Conservation (phyloP, 2,329 filamentous ascomycete genomes). For the Metarhizium humberi region DNA sequence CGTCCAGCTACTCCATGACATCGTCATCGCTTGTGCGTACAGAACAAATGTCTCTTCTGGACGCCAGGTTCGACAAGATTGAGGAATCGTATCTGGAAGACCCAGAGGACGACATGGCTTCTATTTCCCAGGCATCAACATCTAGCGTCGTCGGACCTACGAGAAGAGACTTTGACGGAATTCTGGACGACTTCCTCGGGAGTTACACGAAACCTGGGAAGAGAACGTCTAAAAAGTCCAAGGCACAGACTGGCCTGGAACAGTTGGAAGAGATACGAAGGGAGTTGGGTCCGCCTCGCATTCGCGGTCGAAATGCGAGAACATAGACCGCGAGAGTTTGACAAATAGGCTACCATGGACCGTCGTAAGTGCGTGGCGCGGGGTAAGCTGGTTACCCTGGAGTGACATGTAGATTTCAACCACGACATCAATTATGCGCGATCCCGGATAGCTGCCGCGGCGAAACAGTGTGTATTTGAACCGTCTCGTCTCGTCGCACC, state of each 20-base stretch:
- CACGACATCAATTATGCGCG: too few relatives aligned
- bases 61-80: conserved; percentile 84
- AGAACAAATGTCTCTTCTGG: conserved; percentile 75
- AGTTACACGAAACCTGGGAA: conserved; percentile 64
- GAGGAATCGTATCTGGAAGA: conserved; percentile 63
- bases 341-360: too few relatives aligned
- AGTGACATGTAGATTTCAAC: too few relatives aligned
- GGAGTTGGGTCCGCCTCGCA: conserved; percentile 66
- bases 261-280: conserved; percentile 85
- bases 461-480: too few relatives aligned
- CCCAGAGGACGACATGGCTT: conserved; percentile 40
- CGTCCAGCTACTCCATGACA: conserved; percentile 84
- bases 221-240: conserved; percentile 69
- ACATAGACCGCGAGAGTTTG: background rate
- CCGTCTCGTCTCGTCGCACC: too few relatives aligned
- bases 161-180: conserved; percentile 72
- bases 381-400: too few relatives aligned
- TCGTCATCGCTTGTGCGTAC: conserved; percentile 81
- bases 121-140: conserved; percentile 52
- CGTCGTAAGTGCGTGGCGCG: too few relatives aligned
- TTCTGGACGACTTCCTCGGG: conserved; percentile 89
- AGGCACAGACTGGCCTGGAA: conserved; percentile 70
- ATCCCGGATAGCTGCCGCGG: too few relatives aligned
- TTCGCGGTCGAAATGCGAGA: conserved; percentile 27
- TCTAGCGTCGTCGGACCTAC: conserved; percentile 61